Base-by-base conservation (phyloP, 495 filamentous ascomycete genomes). In the Oleoguttula mirabilis region DNA sequence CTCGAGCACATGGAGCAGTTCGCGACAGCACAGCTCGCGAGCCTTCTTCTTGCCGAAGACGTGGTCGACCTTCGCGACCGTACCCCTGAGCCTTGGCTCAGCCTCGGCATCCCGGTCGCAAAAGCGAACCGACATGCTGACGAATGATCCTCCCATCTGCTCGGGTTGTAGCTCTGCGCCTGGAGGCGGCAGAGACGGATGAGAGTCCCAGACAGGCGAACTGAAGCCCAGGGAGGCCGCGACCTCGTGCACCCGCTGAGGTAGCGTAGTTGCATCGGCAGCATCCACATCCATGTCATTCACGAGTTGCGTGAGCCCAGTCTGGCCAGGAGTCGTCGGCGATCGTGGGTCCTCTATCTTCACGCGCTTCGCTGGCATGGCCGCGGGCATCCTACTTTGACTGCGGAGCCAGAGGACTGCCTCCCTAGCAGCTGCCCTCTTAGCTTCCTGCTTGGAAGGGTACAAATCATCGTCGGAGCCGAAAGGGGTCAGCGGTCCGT, bases 21-120 rank as follows among this genome's bases (percentile, higher is more conserved):
- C 22, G 1, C 19, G 22, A 19, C 45, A 48, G 32, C 62, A 52
- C 50, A 62, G 55, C 42, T 71, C 66, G 40, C 65, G 70, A 3
- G 66, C 63, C 31, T 57, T 64, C 55, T 65, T 69, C 58, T 66
- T 64, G 12, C 69, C 69, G 47, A 46, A 67, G 0, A 70, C 52
- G 43, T 63, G 54, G 10, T 50, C 48, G 19, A 64, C 57, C 44
- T 63, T 59, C 7, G 63, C 66, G 23, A 70, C 51, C 33, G 50
- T 46, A 2, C 59, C 59, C 23, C 45, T 45, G 35, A 63, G 51
- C 11, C 37, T 48, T 17, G 51, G 56, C 15, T 60, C 58, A 21
- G 51, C 35, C 7, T 10, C 10, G 7, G 43, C 32, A 22, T 48
- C 45, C 8, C 14, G 8, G 6, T 30, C 31, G 10, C 7, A 6